A percentile compares a stretch with the other conserved stretches of the same genome.
Conservation (phyloP, 371 early-diverging fungal species). For the Syncephalastrum sp. region DNA sequence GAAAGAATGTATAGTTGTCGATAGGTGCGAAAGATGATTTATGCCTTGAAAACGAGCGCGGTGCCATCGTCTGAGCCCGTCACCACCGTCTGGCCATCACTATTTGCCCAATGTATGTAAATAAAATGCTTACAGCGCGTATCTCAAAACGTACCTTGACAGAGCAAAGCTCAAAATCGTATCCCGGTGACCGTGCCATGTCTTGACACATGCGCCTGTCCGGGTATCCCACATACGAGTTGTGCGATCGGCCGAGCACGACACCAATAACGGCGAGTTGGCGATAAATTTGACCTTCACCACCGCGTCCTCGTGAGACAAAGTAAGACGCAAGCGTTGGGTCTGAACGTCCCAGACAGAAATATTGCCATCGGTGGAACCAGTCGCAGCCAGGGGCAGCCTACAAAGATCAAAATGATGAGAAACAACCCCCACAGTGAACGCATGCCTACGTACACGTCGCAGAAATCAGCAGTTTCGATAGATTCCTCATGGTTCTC, state of each 20-base stretch:
- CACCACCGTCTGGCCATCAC: conserved; percentile 74
- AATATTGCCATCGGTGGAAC: conserved; percentile 85
- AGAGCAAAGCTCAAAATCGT: conserved; percentile 82
- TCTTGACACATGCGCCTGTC: conserved; percentile 68
- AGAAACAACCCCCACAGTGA: background rate
- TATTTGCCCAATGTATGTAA: conserved; percentile 8
- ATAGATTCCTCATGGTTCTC: conserved; percentile 78
- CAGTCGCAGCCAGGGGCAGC: conserved; percentile 78
- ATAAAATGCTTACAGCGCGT: background rate
- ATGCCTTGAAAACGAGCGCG: conserved; percentile 63
- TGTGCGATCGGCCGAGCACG: conserved; percentile 76
- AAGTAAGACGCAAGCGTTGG: conserved; percentile 67
- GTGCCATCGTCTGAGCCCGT: conserved; percentile 82
- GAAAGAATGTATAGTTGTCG: too few species aligned
- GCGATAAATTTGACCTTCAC: conserved; percentile 74
- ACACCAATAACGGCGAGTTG: conserved; percentile 62
- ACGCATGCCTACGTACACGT: conserved; percentile 37
- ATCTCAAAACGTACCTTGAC: conserved; percentile 37
- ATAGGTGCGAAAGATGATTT: conserved; percentile 7
- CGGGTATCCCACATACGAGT: conserved; percentile 87
- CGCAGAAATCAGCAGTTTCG: conserved; percentile 75
- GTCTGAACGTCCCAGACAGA: conserved; percentile 86
- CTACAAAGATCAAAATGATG: conserved; percentile 8
- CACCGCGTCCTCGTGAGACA: conserved; percentile 82
- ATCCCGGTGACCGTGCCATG: conserved; percentile 87